phyloP scores from a whole-genome alignment of 1,284 basidiomycete genomes.

The Waitea zeae region DNA sequence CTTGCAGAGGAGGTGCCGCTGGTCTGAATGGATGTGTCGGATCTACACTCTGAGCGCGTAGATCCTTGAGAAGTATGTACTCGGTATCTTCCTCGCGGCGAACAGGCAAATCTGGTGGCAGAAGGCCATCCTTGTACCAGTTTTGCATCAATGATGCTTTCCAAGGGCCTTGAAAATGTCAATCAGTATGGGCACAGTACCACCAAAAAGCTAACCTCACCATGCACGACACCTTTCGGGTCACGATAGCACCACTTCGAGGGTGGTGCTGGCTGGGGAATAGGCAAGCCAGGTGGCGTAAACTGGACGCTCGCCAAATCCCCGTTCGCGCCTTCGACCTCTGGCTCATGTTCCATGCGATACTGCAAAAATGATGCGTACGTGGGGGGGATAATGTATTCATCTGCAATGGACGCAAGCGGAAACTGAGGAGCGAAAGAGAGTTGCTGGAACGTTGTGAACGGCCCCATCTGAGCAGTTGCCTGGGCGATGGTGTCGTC shows the following conservation, averaged over 20 bases:
- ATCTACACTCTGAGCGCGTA: conserved; percentile 57
- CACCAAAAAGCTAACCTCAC: conserved; percentile 19
- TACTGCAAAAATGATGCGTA: conserved; percentile 64
- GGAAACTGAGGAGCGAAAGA: conserved; percentile 71
- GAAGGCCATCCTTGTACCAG: conserved; percentile 67
- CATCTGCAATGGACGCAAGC: conserved; percentile 69
- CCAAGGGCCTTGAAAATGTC: conserved; percentile 46
- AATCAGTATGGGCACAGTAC: conserved; percentile 4
- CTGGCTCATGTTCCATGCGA: conserved; percentile 39
- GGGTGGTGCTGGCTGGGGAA: conserved; percentile 44
- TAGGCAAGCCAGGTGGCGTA: conserved; percentile 58
- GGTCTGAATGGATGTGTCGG: conserved; percentile 58
- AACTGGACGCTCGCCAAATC: conserved; percentile 49
- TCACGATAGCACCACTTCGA: conserved; percentile 67
- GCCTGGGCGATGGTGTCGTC: conserved; percentile 57
- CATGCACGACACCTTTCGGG: conserved; percentile 61
- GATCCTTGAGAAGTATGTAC: conserved; percentile 50
- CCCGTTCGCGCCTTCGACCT: conserved; percentile 21
- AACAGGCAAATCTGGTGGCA: conserved; percentile 65
- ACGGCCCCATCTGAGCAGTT: conserved; percentile 56
- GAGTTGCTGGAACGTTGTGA: conserved; percentile 79
- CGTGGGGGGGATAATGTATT: conserved; percentile 77
- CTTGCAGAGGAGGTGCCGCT: conserved; percentile 21
- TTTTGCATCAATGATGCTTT: conserved; percentile 70
- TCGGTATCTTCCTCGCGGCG: conserved; percentile 54